Conservation (phyloP, 2,329 filamentous ascomycete species). For the Aspergillus versicolor region DNA sequence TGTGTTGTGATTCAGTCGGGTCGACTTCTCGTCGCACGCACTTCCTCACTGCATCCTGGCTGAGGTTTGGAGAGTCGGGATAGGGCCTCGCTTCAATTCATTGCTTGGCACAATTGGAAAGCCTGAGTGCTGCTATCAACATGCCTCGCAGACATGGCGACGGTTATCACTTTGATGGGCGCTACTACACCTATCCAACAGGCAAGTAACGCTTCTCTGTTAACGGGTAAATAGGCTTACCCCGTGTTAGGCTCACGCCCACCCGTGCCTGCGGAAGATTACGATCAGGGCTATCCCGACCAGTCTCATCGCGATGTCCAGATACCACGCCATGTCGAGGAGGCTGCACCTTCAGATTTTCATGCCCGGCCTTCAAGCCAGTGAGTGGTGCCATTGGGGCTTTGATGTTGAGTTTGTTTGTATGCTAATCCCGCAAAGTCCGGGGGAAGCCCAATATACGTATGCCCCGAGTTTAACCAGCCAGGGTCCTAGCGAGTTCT, state of each 20-base stretch:
- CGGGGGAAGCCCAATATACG: background rate
- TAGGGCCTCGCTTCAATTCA: background rate
- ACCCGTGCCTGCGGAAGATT: background rate
- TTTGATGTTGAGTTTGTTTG: background rate
- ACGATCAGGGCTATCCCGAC: background rate
- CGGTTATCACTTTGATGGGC: background rate
- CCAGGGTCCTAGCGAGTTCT: background rate
- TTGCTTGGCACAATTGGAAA: background rate
- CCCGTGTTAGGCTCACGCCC: background rate
- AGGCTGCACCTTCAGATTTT: no score
- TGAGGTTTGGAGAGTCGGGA: background rate
- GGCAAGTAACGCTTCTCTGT: background rate
- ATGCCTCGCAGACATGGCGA: background rate
- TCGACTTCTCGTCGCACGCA: background rate
- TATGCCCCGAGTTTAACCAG: background rate
- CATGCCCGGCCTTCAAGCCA: background rate
- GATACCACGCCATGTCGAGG: background rate
- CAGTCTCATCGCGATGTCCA: background rate
- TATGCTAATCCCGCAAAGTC: background rate
- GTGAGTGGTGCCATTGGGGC: background rate
- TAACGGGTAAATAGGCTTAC: background rate
- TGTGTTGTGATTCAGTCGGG: background rate
- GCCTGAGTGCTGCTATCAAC: background rate
- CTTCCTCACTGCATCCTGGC: background rate
- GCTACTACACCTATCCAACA: no score